Conservation (phyloP, 2,329 filamentous ascomycete genomes). For the Albophoma yamanashiensis region DNA sequence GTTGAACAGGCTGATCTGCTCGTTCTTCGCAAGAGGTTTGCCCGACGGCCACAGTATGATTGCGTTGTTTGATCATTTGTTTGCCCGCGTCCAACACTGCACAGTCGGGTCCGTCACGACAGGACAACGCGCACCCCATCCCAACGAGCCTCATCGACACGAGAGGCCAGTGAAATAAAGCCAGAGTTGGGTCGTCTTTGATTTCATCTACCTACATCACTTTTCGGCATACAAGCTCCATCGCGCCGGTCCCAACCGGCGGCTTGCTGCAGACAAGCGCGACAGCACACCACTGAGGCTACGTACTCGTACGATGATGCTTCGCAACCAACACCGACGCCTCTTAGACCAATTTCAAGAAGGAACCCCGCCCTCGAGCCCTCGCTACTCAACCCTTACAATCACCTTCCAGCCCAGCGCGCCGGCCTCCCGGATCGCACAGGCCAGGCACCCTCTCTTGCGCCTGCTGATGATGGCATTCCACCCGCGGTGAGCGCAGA, state of each 20-base stretch:
- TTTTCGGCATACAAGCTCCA: not conserved
- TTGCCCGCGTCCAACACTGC: not conserved
- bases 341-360: not conserved
- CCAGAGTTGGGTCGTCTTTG: not conserved
- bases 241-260: not conserved
- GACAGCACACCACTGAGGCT: not conserved
- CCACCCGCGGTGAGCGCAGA: conserved; percentile 65
- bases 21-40: not conserved
- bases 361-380: not conserved
- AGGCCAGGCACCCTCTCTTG: conserved; percentile 59
- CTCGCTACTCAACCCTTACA: conserved; percentile 35
- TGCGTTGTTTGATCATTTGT: not conserved
- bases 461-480: conserved; percentile 61
- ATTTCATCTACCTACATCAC: not conserved
- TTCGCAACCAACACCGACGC: not conserved
- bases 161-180: not conserved
- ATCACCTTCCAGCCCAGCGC: conserved; percentile 60
- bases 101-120: not conserved
- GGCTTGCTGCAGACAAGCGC: not conserved
- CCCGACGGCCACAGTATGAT: not conserved
- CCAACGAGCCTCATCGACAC: not conserved
- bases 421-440: conserved; percentile 64
- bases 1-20: not conserved
- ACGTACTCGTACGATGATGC: not conserved
- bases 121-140: not conserved